Base-by-base conservation (phyloP, 2,329 filamentous ascomycete genomes). In the Elsinoe batatas region DNA sequence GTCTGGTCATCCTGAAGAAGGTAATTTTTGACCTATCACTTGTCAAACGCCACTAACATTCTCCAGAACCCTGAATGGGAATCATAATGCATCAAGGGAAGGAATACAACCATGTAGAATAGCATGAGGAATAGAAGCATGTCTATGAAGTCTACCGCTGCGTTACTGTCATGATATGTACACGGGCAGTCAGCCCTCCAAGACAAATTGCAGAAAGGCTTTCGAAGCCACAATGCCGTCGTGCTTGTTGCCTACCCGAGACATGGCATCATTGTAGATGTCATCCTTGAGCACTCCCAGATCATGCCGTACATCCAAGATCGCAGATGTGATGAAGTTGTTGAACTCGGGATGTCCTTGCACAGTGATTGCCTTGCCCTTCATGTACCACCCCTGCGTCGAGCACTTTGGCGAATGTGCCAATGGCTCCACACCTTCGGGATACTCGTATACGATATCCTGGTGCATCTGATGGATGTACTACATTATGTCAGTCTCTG, bases 1-100 rank as follows among this genome's bases (percentile, higher is more conserved):
- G 93, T 32, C 78, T 98, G 65, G 91, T 96, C 56, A 97, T 98
- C 71, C 76, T 98, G 71, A 86, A 87, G 78, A 97, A 97, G 89
- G 91, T 95, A 79, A n/a, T n/a, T n/a, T n/a, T n/a, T n/a, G n/a
- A n/a, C n/a, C n/a, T n/a, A n/a, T n/a, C n/a, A n/a, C n/a, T n/a
- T n/a, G n/a, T n/a, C n/a, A n/a, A n/a, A n/a, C n/a, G n/a, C n/a
- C n/a, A n/a, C n/a, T 55, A 26, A 55, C 26, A 49, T 46, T 12
- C 5, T 17, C 18, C 56, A 75, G 72, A 75, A 75, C 59, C 71
- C 73, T 22, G 72, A 74, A 46, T 75, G 73, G 73, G 65, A 72
- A 61, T 37, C 38, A 33, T 51, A 36, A 35, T 37, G 35, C 32
- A 26, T 32, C 7, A 18, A 22, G 22, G 32, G 11, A 13, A 38